A percentile compares a stretch with the other conserved stretches of the same genome.
These are phyloP conservation scores for Knufia petricola DNA, from an alignment of 2,329 filamentous ascomycete species.

Conservation along the genomic window DNA sequence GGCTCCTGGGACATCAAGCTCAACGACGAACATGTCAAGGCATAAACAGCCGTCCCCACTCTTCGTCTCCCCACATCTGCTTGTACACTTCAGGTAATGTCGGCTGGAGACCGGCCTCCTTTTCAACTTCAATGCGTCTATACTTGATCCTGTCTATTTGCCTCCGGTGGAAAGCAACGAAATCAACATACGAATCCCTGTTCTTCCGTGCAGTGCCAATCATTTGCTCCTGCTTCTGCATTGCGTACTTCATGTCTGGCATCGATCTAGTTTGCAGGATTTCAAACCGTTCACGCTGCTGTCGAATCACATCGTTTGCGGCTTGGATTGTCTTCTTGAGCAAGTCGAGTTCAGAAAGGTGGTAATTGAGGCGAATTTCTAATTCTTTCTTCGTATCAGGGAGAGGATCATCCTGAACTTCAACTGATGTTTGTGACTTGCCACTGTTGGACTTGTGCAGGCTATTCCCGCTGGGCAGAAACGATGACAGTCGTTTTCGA, in stretches of 20 bases:
- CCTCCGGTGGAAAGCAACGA: constrained; percentile 21
- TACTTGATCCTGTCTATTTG: constrained; percentile 23
- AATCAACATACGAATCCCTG: constrained; percentile 11
- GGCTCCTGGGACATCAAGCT: too few species aligned
- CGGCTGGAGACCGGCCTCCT: constrained; percentile 13
- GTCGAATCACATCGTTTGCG: constrained; percentile 12
- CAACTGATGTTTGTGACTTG: constrained; percentile 9
- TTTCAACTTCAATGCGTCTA: constrained; percentile 12
- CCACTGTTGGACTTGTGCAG: constrained; percentile 7
- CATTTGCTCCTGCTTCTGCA: constrained; percentile 7
- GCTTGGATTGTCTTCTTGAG: constrained; percentile 12
- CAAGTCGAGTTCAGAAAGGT: constrained; percentile 18
- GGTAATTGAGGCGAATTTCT: constrained; percentile 24
- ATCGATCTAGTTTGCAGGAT: constrained; percentile 8
- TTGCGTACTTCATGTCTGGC: constrained; percentile 5
- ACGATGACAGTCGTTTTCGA: constrained; percentile 5
- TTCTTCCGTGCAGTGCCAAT: constrained; percentile 6
- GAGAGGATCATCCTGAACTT: constrained; percentile 11
- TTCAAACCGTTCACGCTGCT: constrained; percentile 8
- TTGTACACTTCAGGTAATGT: constrained; percentile 17
- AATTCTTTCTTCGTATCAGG: constrained; percentile 19
- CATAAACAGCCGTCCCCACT: constrained; percentile 18
- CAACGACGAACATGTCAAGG: neutral
- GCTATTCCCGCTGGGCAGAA: neutral
- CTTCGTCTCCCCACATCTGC: constrained; percentile 10